These are phyloP conservation scores for Haplosporangium sp. DNA, from an alignment of 371 early-diverging fungal genomes.

Conservation along the genomic window DNA sequence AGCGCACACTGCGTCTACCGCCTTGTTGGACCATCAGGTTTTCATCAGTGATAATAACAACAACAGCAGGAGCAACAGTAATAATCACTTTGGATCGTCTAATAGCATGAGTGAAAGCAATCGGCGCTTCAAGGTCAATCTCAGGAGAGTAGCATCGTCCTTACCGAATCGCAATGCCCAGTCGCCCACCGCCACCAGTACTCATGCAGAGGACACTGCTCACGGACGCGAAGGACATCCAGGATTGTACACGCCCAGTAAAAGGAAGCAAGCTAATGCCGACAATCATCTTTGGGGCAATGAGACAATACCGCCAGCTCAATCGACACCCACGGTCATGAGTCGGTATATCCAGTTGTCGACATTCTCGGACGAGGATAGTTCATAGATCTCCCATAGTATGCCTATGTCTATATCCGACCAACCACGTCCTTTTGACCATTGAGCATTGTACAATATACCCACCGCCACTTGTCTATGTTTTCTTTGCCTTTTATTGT, in stretches of 20 bases:
- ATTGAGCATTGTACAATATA: background rate
- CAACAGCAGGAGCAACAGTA: background rate
- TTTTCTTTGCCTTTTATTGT: background rate
- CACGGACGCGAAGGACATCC: constrained; percentile 24
- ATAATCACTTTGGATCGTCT: background rate
- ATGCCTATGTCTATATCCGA: background rate
- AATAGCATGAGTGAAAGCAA: too few relatives aligned
- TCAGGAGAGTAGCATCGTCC: too few relatives aligned
- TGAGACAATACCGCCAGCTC: constrained; percentile 8
- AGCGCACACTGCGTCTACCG: background rate
- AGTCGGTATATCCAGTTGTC: constrained; percentile 40
- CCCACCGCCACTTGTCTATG: background rate
- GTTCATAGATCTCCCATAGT: background rate
- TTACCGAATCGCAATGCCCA: background rate
- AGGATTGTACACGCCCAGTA: constrained; percentile 52
- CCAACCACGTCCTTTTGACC: background rate
- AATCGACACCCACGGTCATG: constrained; percentile 26
- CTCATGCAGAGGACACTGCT: constrained; percentile 2
- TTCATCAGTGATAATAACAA: background rate
- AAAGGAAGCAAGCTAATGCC: constrained; percentile 5
- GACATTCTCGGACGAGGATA: constrained; percentile 17
- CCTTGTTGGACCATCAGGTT: background rate
- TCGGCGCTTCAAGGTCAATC: too few relatives aligned
- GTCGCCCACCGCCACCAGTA: background rate
- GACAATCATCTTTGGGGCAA: background rate